A percentile compares a stretch with the other conserved stretches of the same genome.
phyloP scores from a whole-genome alignment of 768 basidiomycete genomes.

The Macrolepiota dolichaula region DNA sequence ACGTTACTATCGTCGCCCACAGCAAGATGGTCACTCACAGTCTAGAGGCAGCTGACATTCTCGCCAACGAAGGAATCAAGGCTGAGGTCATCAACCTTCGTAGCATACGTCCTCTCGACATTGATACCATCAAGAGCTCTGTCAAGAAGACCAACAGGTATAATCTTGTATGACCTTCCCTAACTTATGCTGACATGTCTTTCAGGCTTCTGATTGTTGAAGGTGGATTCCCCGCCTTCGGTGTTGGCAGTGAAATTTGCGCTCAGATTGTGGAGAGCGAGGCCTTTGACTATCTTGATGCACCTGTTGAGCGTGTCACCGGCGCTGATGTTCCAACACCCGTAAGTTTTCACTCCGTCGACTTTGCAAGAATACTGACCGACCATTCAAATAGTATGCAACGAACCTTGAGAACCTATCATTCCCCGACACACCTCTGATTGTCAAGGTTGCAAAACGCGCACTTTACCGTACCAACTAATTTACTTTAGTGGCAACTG shows the following conservation, averaged over 20 bases:
- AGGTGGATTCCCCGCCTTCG: slow-evolving; percentile 98
- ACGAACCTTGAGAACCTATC: slow-evolving; percentile 83
- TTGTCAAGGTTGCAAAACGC: slow-evolving; percentile 94
- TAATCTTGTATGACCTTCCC: slow-evolving; percentile 17
- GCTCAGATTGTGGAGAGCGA: slow-evolving; percentile 97
- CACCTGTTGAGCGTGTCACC: slow-evolving; percentile 95
- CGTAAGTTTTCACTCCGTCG: slow-evolving; percentile 25
- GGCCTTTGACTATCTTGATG: slow-evolving; percentile 98
- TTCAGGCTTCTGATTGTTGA: slow-evolving; percentile 87
- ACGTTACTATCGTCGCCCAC: slow-evolving; percentile 96
- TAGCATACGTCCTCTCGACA: slow-evolving; percentile 94
- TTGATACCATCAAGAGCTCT: slow-evolving; percentile 93
- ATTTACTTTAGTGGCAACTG: slow-evolving; percentile 18
- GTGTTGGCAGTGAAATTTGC: slow-evolving; percentile 97
- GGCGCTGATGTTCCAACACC: slow-evolving; percentile 98
- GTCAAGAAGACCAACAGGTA: slow-evolving; percentile 99
- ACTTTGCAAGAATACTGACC: background rate
- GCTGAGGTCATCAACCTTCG: slow-evolving; percentile 98
- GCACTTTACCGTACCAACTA: slow-evolving; percentile 87
- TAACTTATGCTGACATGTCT: slow-evolving; percentile 5
- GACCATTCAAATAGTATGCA: slow-evolving; percentile 62
- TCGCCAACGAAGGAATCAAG: slow-evolving; percentile 95
- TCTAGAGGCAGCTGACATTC: slow-evolving; percentile 87
- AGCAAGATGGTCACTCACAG: slow-evolving; percentile 97
- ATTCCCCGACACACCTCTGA: slow-evolving; percentile 90